Conservation (phyloP, 1,139 yeast genomes). For the Magnusiomyces ingens region DNA sequence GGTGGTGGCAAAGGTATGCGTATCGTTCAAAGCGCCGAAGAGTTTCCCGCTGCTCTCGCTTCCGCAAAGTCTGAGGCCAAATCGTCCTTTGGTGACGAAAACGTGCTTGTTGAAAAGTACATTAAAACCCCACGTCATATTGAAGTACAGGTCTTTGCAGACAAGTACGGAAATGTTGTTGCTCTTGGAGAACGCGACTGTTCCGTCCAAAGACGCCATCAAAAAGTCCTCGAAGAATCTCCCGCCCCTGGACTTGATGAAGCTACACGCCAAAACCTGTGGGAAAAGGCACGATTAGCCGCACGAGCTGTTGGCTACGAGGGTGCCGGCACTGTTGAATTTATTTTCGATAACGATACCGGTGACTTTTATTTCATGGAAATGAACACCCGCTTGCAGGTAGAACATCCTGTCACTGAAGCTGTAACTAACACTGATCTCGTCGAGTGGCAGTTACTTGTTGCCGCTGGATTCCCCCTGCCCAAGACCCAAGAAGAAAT, state of each 20-base stretch:
- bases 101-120: slow-evolving; percentile 42
- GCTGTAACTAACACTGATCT: slow-evolving; percentile 89
- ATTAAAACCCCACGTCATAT: slow-evolving; percentile 42
- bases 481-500: slow-evolving; percentile 32
- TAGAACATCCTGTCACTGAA: slow-evolving; percentile 61
- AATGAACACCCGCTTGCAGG: slow-evolving; percentile 58
- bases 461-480: slow-evolving; percentile 65
- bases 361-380: slow-evolving; percentile 56
- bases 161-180: slow-evolving; percentile 39
- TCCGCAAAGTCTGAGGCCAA: slow-evolving; percentile 41
- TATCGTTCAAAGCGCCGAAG: slow-evolving; percentile 34
- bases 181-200: slow-evolving; percentile 46
- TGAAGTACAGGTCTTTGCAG: slow-evolving; percentile 44
- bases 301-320: slow-evolving; percentile 50
- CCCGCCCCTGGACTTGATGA: slow-evolving; percentile 49
- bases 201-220: slow-evolving; percentile 45
- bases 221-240: slow-evolving; percentile 45
- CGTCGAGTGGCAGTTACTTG: slow-evolving; percentile 89
- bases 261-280: slow-evolving; percentile 47
- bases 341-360: slow-evolving; percentile 50
- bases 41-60: slow-evolving; percentile 33
- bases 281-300: slow-evolving; percentile 53
- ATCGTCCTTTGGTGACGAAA: slow-evolving; percentile 39
- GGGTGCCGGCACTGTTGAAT: slow-evolving; percentile 61
- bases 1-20: slow-evolving; percentile 50